phyloP scores from a whole-genome alignment of 1,284 basidiomycete species.

The Melanopsichium pennsylvanicum region DNA sequence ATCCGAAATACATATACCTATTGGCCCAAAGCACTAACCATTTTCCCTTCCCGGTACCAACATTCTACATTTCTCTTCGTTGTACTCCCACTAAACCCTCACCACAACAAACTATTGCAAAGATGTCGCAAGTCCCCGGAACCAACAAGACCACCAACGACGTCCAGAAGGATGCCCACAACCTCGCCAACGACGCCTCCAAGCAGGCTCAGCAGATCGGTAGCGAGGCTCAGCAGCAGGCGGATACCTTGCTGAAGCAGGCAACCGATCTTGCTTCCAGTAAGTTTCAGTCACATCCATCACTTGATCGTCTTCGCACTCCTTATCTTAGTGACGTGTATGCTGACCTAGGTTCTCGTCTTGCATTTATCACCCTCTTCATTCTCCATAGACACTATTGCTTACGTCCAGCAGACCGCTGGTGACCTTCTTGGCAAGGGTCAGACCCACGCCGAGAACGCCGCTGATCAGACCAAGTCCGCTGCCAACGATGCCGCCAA shows the following conservation, averaged over 20 bases:
- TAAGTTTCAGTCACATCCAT: too few relatives aligned
- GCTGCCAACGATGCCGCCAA: slow-evolving; percentile 46
- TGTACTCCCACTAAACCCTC: too few relatives aligned
- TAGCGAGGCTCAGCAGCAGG: slow-evolving; percentile 43
- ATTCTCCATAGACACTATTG: slow-evolving; percentile 29
- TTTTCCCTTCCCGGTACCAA: too few relatives aligned
- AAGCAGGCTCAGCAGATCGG: slow-evolving; percentile 31
- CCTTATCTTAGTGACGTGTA: background rate
- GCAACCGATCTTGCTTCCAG: slow-evolving; percentile 44
- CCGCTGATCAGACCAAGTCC: slow-evolving; percentile 41
- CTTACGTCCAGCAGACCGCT: slow-evolving; percentile 50
- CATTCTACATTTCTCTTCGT: too few relatives aligned
- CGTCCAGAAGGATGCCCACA: slow-evolving; percentile 44
- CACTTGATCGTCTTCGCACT: too few relatives aligned
- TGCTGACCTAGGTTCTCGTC: slow-evolving; percentile 2
- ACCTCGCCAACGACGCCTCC: slow-evolving; percentile 41
- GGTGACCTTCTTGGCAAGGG: slow-evolving; percentile 43
- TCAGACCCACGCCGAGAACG: slow-evolving; percentile 29
- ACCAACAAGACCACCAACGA: slow-evolving; percentile 47
- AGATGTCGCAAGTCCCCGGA: slow-evolving; percentile 43
- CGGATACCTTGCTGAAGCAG: slow-evolving; percentile 40
- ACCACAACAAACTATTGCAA: slow-evolving; percentile 3
- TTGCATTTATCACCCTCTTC: background rate
- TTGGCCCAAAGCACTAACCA: too few relatives aligned
- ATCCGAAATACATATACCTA: slow-evolving; percentile 9